Evolutionary conservation across 257 asterid genomes (phyloP), one percentile per base, ranked within the genome.

Genomic region (Echites panduratus): DNA sequence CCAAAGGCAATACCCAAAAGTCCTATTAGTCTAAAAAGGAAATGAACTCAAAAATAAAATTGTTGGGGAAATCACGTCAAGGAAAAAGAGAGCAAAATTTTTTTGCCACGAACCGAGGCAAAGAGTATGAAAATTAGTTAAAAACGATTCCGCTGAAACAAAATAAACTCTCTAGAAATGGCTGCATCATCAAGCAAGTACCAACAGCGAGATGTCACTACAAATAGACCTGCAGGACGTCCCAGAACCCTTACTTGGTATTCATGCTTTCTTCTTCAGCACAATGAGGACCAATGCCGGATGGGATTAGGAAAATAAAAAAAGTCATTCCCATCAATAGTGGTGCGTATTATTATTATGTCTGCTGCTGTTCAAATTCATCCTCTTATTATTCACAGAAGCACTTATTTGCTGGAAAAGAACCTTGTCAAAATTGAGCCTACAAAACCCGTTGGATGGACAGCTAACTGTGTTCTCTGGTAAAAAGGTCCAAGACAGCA

Each of bases 11-110:
- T 26, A 41, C 7, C 1, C 26, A 22, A 17, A n/a, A 19, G 0
- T 22, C 11, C 48, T 32, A 41, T 40, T 16, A 66, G 44, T 57
- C 7, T 22, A 58, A 38, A 32, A 22, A 56, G 49, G 41, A 53
- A 54, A 71, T n/a, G 17, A 66, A 41, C 81, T 72, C 81, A 77
- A 54, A 29, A 64, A 41, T 32, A 77, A 73, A 71, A 35, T 49
- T 65, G 69, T 48, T 27, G 27, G 16, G 40, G 40, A 32, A 64
- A 71, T 14, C 45, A 38, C 1, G 80, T 32, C 5, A 63, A 53
- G n/a, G 50, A 41, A 24, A 9, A 26, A 77, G 22, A 43, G 38
- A 65, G 43, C 76, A 71, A 77, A 77, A 66, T 17, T 29, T 62
- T 14, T 20, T 77, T 48, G 64, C 76, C 69, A 41, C 35, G 0